phyloP scores from a whole-genome alignment of 148 eudicot genomes.

The Euryodendron excelsum region DNA sequence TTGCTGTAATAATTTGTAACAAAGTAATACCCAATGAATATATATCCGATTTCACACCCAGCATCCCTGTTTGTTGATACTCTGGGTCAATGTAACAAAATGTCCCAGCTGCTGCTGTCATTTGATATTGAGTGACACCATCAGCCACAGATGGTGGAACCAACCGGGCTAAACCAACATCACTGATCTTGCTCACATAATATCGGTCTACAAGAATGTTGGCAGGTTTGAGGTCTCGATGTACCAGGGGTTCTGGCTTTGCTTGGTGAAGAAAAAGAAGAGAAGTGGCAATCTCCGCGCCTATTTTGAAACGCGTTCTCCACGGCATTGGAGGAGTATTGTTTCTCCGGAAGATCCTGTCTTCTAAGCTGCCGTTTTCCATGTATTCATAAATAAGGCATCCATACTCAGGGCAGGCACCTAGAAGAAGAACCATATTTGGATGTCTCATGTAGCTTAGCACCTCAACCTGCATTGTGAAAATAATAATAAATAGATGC shows the following conservation, averaged over 20 bases:
- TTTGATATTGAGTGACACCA: conserved; percentile 49
- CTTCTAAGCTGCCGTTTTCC: conserved; percentile 84
- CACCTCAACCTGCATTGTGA: conserved; percentile 61
- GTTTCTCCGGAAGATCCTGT: conserved; percentile 55
- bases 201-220: conserved; percentile 67
- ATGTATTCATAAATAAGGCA: conserved; percentile 81
- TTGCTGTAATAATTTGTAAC: conserved; percentile 68
- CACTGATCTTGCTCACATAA: conserved; percentile 66
- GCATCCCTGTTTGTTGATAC: conserved; percentile 76
- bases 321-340: conserved; percentile 67
- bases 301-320: conserved; percentile 60
- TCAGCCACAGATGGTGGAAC: conserved; percentile 61
- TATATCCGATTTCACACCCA: conserved; percentile 69
- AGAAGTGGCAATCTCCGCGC: conserved; percentile 64
- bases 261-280: conserved; percentile 70
- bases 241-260: conserved; percentile 82
- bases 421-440: conserved; percentile 80
- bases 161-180: conserved; percentile 71
- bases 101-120: conserved; percentile 88
- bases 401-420: conserved; percentile 80
- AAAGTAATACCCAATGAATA: conserved; percentile 71
- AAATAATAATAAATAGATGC: background rate
- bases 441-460: conserved; percentile 79
- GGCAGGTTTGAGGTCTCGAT: conserved; percentile 85
- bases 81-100: conserved; percentile 92